Base-by-base conservation (phyloP, 192 early-diverging fungal species). In the Entomortierella chlamydospora region DNA sequence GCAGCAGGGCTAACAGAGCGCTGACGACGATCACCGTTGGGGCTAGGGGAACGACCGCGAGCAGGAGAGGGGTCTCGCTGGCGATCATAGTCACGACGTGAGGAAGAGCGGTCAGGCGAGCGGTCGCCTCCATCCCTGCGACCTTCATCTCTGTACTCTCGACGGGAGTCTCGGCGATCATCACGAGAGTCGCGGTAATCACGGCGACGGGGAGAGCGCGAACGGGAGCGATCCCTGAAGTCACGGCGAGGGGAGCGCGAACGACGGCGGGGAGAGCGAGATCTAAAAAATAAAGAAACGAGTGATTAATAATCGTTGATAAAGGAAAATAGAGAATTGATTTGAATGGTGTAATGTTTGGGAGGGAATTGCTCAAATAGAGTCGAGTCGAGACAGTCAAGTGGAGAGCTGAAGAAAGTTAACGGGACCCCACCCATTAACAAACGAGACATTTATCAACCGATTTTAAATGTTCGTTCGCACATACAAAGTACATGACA, bases 401-500 rank as follows among this genome's bases (percentile, higher is more conserved):
- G 10, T 7, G 10, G 34, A 37, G 10, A 10, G 10, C 4, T 7
- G 10, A 37, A 10, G 10, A 37, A 37, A 37, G 34, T 7, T 7
- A 37, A 37, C 34, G 34, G 10, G 15, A 47, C 5, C 15, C 45
- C 45, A 47, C 45, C 45, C 45, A 47, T 47, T 47, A 47, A 47
- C 45, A 47, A 47, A 47, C 45, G 45, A 6, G 13, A 47, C 45
- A 20, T 47, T 47, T 47, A 43, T 57, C 53, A 54, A 57, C 37
- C 1, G 50, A 43, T 50, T 49, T 22, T 53, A 29, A 18, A 49
- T 59, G 57, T 59, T 43, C 39, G 57, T 39, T 61, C 61, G 64
- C 63, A 74, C 72, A 67, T 74, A 74, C 72, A 67, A 74, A 56
- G 57, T 29, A 67, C 57, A 66, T 61, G 50, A 66, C 72, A 57